These are phyloP conservation scores for Darksidea phi DNA, from an alignment of 495 filamentous ascomycete genomes.

Conservation along the genomic window DNA sequence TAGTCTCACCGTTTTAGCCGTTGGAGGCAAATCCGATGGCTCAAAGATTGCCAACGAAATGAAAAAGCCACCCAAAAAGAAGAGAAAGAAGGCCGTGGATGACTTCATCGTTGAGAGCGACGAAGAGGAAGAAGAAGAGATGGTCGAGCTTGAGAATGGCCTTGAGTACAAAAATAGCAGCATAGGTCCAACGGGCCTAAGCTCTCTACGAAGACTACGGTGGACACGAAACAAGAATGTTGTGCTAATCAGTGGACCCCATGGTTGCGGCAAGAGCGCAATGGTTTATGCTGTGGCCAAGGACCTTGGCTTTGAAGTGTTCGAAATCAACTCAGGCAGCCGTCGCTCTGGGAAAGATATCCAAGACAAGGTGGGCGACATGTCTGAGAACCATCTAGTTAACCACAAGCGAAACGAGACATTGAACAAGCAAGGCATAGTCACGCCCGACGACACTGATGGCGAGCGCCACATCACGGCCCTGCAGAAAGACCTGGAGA, in stretches of 20 bases:
- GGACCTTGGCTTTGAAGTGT: conserved; percentile 90
- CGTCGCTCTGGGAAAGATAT: conserved; percentile 87
- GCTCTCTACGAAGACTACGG: conserved; percentile 40
- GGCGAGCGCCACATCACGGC: conserved; percentile 23
- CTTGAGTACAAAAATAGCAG: conserved; percentile 57
- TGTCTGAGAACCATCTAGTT: conserved; percentile 93
- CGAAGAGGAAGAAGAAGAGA: conserved; percentile 75
- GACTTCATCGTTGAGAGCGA: conserved; percentile 85
- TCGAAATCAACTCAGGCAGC: conserved; percentile 85
- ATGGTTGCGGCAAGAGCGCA: conserved; percentile 91
- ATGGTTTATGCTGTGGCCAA: conserved; percentile 92
- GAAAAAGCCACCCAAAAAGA: conserved; percentile 51
- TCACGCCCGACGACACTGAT: conserved; percentile 14
- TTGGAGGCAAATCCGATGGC: conserved; percentile 60
- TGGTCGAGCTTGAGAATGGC: conserved; percentile 67
- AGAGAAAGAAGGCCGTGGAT: conserved; percentile 65
- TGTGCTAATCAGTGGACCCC: conserved; percentile 82
- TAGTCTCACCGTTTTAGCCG: conserved; percentile 67
- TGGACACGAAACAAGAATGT: conserved; percentile 49
- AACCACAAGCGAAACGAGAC: conserved; percentile 44
- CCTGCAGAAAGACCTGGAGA: conserved; percentile 55
- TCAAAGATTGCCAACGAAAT: conserved; percentile 10
- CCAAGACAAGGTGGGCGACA: conserved; percentile 87
- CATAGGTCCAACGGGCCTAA: conserved; percentile 18
- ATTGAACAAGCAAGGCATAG: conserved; percentile 30